Evolutionary conservation across 1,284 basidiomycete species (phyloP).

Genomic region (Sporisorium iseilematis-ciliati): DNA sequence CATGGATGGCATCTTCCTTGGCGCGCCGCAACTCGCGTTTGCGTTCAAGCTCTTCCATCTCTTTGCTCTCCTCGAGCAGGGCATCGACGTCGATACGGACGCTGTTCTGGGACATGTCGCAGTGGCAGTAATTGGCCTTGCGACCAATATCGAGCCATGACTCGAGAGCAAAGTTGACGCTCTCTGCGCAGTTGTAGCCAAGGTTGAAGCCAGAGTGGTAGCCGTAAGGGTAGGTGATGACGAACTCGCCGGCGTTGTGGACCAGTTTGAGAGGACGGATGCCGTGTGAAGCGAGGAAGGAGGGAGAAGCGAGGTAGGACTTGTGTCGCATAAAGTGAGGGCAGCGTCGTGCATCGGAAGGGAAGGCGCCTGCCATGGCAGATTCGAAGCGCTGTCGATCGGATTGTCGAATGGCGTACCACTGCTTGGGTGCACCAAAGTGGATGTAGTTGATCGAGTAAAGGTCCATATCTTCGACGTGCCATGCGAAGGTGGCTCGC

Average conservation of each 20-base stretch:
- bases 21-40: conserved; percentile 74
- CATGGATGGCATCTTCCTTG: conserved; percentile 32
- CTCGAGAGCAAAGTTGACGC: conserved; percentile 95
- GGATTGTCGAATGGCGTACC: conserved; percentile 95
- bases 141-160: conserved; percentile 90
- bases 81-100: conserved; percentile 67
- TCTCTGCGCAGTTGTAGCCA: conserved; percentile 97
- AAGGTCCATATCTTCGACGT: conserved; percentile 89
- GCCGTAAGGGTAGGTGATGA: conserved; percentile 90
- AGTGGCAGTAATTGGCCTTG: conserved; percentile 66
- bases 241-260: conserved; percentile 91
- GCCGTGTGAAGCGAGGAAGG: conserved; percentile 81
- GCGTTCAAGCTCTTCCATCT: conserved; percentile 61
- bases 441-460: conserved; percentile 99
- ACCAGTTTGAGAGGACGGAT: conserved; percentile 75
- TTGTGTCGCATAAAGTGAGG: conserved; percentile 96
- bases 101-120: conserved; percentile 62
- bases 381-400: conserved; percentile 72
- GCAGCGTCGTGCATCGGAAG: conserved; percentile 75
- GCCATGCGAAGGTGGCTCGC: conserved; percentile 97
- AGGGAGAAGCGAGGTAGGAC: conserved; percentile 92
- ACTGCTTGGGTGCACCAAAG: conserved; percentile 94
- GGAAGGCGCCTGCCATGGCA: conserved; percentile 66
- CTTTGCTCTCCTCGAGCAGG: conserved; percentile 59
- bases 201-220: conserved; percentile 98